Evolutionary conservation across 108 stramenopile species (phyloP), one percentile per base, ranked within the genome.

Genomic region (Hondaea fermentalgiana): DNA sequence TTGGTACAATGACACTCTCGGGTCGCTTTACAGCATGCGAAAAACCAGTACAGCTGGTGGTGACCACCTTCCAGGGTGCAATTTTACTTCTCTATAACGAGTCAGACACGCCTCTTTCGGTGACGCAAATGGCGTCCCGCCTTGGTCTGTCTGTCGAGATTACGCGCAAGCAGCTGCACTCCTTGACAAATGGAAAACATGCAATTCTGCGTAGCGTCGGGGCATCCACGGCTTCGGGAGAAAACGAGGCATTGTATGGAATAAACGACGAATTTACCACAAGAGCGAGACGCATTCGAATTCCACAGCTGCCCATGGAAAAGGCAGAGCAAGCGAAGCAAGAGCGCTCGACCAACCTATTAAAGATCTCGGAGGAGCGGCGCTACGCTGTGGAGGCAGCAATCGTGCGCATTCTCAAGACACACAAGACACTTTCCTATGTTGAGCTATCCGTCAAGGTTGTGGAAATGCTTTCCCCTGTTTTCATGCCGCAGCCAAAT

Each of bases 371-470:
- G 92, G 99, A 98, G 90, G 99, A 99, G 93, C 93, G 98, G 43
- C 91, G 95, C 44, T 93, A 95, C 92, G 97, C 98, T 17, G 98
- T 99, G 87, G 99, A 98, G 93, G 99, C 99, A 47, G 97, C 98
- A 35, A 97, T 98, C 90, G 99, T 99, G n/a, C 96, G 99, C 89
- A 99, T 98, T 91, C 98, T 99, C 98, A 99, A 99, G 93, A 97
- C 98, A 16, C 93, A 97, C 88, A 99, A 98, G 94, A 97, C 97
- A n/a, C 94, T 98, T 60, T 92, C 95, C 49, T 98, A 98, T 91
- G 97, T 97, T 90, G 97, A 98, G 90, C 95, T 99, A 5, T 88
- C 98, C 53, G 95, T 97, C 42, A 98, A 99, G 90, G 99, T 99
- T 57, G 89, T 99, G 64, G 94, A 95, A 5, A 98, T 98, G 92